phyloP scores from a whole-genome alignment of 805 yeast species.

The Candida silvatica region DNA sequence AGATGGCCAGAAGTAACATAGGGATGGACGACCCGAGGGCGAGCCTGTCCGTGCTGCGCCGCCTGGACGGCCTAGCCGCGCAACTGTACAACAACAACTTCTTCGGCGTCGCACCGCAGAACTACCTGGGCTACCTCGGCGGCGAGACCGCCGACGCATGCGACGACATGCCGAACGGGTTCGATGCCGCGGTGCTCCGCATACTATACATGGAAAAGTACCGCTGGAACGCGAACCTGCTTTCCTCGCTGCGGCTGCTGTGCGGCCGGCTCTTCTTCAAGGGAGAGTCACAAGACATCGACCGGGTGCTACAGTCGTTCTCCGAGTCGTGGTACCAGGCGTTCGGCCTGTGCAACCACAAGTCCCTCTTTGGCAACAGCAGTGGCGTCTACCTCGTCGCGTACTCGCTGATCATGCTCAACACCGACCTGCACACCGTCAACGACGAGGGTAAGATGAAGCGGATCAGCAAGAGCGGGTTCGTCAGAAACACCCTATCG shows the following conservation, averaged over 20 bases:
- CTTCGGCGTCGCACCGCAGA: conserved; percentile 12
- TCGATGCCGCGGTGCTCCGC: conserved; percentile 32
- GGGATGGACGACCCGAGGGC: conserved; percentile 6
- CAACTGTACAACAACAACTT: conserved; percentile 25
- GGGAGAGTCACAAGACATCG: conserved; percentile 80
- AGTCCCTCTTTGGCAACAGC: conserved; percentile 32
- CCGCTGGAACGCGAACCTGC: conserved; percentile 38
- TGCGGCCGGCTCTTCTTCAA: conserved; percentile 63
- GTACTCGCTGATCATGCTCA: conserved; percentile 62
- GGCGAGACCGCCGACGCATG: no score
- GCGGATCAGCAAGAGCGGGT: conserved; percentile 33
- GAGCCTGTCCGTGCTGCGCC: conserved; percentile 3
- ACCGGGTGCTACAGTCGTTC: conserved; percentile 60
- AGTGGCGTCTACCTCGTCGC: conserved; percentile 62
- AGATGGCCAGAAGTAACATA: conserved; percentile 1
- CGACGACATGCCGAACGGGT: conserved; percentile 9
- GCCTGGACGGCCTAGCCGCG: conserved; percentile 19
- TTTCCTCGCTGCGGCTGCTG: conserved; percentile 47
- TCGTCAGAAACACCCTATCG: conserved; percentile 39
- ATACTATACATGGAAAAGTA: conserved; percentile 38
- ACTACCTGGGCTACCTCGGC: conserved; percentile 19
- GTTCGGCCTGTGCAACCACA: conserved; percentile 26
- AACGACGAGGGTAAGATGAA: conserved; percentile 26
- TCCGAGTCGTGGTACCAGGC: conserved; percentile 56
- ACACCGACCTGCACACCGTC: conserved; percentile 65